phyloP scores from a whole-genome alignment of 768 basidiomycete genomes.

The Hemileccinum rubropunctum region DNA sequence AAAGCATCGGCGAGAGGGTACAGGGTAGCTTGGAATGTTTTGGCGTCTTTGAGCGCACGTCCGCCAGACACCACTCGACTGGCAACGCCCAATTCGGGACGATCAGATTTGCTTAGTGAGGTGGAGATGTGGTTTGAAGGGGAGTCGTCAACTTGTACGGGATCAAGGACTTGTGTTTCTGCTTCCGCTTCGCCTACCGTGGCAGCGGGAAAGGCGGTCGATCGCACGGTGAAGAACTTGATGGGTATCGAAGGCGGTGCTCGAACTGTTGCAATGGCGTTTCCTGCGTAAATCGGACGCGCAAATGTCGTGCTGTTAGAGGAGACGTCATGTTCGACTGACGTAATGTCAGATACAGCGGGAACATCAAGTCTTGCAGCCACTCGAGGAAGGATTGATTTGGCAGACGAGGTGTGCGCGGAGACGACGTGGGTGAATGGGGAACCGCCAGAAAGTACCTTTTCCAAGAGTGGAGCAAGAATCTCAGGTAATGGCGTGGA shows the following conservation, averaged over 20 bases:
- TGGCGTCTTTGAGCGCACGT: constrained; percentile 89
- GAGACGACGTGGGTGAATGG: constrained; percentile 90
- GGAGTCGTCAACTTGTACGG: constrained; percentile 55
- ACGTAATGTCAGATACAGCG: constrained; percentile 88
- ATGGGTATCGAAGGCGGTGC: constrained; percentile 71
- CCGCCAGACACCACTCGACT: constrained; percentile 92
- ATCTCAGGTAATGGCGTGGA: constrained; percentile 69
- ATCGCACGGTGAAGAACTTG: constrained; percentile 94
- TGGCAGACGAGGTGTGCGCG: constrained; percentile 88
- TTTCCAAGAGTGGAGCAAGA: constrained; percentile 79
- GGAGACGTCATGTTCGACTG: constrained; percentile 66
- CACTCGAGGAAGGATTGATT: constrained; percentile 89
- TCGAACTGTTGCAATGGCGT: constrained; percentile 91
- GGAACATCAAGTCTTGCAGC: constrained; percentile 88
- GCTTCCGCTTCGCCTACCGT: constrained; percentile 47
- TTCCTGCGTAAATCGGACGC: constrained; percentile 96
- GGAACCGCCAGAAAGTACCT: constrained; percentile 58
- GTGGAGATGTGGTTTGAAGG: constrained; percentile 64
- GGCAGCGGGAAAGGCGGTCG: constrained; percentile 83
- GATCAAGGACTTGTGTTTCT: constrained; percentile 58
- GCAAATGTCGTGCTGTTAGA: constrained; percentile 82
- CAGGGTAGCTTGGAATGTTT: constrained; percentile 83
- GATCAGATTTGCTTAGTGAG: constrained; percentile 82
- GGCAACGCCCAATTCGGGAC: constrained; percentile 89
- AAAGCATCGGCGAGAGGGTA: constrained; percentile 92